phyloP scores from a whole-genome alignment of 1,284 basidiomycete species.

The Dichomitus squalens region DNA sequence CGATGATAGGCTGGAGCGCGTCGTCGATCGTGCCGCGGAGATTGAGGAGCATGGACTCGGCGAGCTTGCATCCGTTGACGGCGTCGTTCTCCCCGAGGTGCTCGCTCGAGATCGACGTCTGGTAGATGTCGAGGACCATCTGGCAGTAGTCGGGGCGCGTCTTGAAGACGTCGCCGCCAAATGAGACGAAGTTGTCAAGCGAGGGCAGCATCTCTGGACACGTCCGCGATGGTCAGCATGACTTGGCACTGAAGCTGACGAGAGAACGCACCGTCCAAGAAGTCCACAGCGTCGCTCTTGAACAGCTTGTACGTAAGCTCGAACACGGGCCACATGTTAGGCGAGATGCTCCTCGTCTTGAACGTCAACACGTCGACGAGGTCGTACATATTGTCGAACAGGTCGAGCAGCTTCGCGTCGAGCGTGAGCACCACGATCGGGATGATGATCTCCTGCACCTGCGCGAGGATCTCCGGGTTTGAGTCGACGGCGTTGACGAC shows the following conservation, averaged over 20 bases:
- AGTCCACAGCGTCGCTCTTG: conserved; percentile 84
- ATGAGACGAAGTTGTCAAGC: conserved; percentile 89
- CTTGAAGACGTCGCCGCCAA: conserved; percentile 78
- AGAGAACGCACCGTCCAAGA: conserved; percentile 69
- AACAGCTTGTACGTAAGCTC: conserved; percentile 85
- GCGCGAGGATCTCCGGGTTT: conserved; percentile 74
- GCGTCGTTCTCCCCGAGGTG: conserved; percentile 84
- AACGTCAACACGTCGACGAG: conserved; percentile 86
- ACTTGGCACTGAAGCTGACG: not conserved
- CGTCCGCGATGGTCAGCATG: not conserved
- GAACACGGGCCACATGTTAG: conserved; percentile 87
- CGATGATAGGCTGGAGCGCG: conserved; percentile 62
- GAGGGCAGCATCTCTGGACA: conserved; percentile 83
- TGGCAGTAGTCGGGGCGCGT: conserved; percentile 74
- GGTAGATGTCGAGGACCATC: conserved; percentile 86
- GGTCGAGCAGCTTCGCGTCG: conserved; percentile 74
- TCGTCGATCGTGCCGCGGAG: conserved; percentile 79
- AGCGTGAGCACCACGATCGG: conserved; percentile 81
- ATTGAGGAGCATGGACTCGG: conserved; percentile 82
- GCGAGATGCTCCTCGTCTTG: conserved; percentile 76
- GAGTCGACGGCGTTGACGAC: conserved; percentile 75
- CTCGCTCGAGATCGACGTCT: conserved; percentile 70
- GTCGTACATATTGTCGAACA: conserved; percentile 90
- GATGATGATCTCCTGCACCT: conserved; percentile 82
- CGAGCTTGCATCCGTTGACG: conserved; percentile 85